Evolutionary conservation across 345 rosid species (phyloP).

Genomic region (Odontarrhena argentea): DNA sequence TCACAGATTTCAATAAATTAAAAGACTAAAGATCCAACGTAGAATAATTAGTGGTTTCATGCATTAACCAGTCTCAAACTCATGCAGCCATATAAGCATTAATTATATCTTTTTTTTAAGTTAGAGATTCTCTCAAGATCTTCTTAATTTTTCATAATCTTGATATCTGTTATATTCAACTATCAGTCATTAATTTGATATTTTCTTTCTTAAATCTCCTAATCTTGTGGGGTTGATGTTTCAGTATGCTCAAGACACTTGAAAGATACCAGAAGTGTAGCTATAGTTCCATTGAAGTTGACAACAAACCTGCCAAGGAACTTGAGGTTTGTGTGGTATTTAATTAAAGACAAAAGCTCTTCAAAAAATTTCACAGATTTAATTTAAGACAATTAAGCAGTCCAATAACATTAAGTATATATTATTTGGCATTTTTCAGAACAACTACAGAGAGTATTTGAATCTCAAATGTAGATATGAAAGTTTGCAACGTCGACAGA

Average conservation of each 20-base stretch:
- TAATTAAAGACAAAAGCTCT: neutral
- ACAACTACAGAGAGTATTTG: slow-evolving; percentile 46
- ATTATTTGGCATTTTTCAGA: slow-evolving; percentile 30
- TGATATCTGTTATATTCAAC: neutral
- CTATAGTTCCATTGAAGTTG: slow-evolving; percentile 81
- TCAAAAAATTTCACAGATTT: too few species aligned
- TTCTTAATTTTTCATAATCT: neutral
- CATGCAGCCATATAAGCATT: slow-evolving; percentile 39
- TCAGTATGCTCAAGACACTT: slow-evolving; percentile 87
- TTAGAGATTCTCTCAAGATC: slow-evolving; percentile 15
- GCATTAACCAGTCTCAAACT: slow-evolving; percentile 46
- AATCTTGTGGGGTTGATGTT: slow-evolving; percentile 3
- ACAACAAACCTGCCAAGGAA: slow-evolving; percentile 80
- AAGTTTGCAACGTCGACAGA: slow-evolving; percentile 42
- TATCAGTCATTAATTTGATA: too few species aligned
- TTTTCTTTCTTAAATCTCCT: too few species aligned
- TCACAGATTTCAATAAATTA: slow-evolving; percentile 42
- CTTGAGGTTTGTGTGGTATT: slow-evolving; percentile 59
- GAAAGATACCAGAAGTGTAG: slow-evolving; percentile 98
- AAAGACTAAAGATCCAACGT: slow-evolving; percentile 39
- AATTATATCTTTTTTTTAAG: slow-evolving; percentile 12
- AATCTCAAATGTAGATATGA: slow-evolving; percentile 45
- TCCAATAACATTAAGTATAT: neutral
- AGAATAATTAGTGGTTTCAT: slow-evolving; percentile 41
- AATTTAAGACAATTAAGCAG: neutral